These are phyloP conservation scores for Coemansia sp. DNA, from an alignment of 192 early-diverging fungal genomes.

Conservation along the genomic window DNA sequence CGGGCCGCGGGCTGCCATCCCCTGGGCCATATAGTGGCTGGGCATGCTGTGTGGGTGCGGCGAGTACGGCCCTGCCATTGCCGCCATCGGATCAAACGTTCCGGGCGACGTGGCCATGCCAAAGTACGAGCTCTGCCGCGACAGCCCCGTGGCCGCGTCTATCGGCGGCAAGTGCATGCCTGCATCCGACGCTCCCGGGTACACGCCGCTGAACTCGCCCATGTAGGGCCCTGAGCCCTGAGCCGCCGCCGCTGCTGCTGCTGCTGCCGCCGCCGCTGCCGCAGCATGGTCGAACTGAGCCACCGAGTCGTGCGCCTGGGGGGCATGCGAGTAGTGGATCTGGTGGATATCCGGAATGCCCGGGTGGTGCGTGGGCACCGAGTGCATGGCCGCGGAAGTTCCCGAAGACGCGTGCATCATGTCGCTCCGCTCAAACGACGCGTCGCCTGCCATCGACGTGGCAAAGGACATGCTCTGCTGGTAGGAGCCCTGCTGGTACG, in stretches of 20 bases:
- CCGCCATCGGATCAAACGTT: constrained; percentile 32
- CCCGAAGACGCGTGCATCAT: no score
- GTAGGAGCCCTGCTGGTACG: constrained; percentile 19
- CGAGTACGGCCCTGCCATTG: constrained; percentile 14
- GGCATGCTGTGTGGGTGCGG: constrained; percentile 15
- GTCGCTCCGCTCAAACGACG: constrained; percentile 10
- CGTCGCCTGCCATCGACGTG: constrained; percentile 23
- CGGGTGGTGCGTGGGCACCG: constrained; percentile 21
- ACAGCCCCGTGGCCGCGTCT: constrained; percentile 20
- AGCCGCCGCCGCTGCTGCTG: constrained; percentile 18
- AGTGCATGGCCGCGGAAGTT: constrained; percentile 5
- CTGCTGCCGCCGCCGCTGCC: constrained; percentile 14
- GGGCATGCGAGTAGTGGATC: constrained; percentile 20
- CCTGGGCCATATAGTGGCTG: constrained; percentile 19
- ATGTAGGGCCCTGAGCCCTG: constrained; percentile 26
- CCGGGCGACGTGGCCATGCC: constrained; percentile 28
- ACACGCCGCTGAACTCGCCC: constrained; percentile 42
- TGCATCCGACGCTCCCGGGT: constrained; percentile 22
- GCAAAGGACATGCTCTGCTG: constrained; percentile 19
- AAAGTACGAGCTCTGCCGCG: constrained; percentile 46
- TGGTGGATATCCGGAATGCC: constrained; percentile 34
- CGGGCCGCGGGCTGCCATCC: background rate
- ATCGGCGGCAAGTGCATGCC: constrained; percentile 41
- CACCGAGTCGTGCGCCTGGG: constrained; percentile 1
- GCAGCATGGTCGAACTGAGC: constrained; percentile 31